Evolutionary conservation across 306 rosid species (phyloP).

Genomic region (Gillenia trifoliata): DNA sequence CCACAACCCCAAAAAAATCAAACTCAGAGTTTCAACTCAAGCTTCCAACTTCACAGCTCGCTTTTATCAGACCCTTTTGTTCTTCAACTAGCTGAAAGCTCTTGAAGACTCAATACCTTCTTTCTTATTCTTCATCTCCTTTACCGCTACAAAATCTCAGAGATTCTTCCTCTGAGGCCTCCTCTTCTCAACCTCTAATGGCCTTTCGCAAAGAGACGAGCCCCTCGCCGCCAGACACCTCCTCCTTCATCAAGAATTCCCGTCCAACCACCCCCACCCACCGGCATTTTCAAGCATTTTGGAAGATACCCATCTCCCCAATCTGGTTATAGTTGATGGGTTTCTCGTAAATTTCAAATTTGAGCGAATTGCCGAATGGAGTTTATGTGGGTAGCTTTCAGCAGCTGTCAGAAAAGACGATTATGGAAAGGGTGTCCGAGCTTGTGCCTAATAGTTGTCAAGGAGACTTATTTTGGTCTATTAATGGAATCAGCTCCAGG

Average conservation of each 20-base stretch:
- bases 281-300: slow-evolving; percentile 10
- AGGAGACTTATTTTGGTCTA: slow-evolving; percentile 87
- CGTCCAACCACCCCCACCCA: slow-evolving; percentile 52
- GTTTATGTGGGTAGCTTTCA: slow-evolving; percentile 62
- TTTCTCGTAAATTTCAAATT: slow-evolving; percentile 28
- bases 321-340: slow-evolving; percentile 53
- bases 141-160: slow-evolving; percentile 68
- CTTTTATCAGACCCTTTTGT: slow-evolving; percentile 73
- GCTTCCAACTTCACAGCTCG: slow-evolving; percentile 28
- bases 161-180: slow-evolving; percentile 48
- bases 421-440: slow-evolving; percentile 44
- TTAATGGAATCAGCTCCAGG: slow-evolving; percentile 86
- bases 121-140: slow-evolving; percentile 19
- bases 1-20: slow-evolving; percentile 23
- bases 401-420: slow-evolving; percentile 27
- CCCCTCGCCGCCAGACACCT: slow-evolving; percentile 82
- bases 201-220: slow-evolving; percentile 86
- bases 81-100: slow-evolving; percentile 80
- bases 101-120: slow-evolving; percentile 72
- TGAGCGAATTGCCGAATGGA: slow-evolving; percentile 41
- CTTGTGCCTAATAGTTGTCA: slow-evolving; percentile 14
- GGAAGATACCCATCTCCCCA: slow-evolving; percentile 30
- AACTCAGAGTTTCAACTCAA: slow-evolving; percentile 29
- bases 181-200: slow-evolving; percentile 78
- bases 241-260: slow-evolving; percentile 63